Conservation (phyloP, 1,284 basidiomycete genomes). For the Polyporus tsugae region DNA sequence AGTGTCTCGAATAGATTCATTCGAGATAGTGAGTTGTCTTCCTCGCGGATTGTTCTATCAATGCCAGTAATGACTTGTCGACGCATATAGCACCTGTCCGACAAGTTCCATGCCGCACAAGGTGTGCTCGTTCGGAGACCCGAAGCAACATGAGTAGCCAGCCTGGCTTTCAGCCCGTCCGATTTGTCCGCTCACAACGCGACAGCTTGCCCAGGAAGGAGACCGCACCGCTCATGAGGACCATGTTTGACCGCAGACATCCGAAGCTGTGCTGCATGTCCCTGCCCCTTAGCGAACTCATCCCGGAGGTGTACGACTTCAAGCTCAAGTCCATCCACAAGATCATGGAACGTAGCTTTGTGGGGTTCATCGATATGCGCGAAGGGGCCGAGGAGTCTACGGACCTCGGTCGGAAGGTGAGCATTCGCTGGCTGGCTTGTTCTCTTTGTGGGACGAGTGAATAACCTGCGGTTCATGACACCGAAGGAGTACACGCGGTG, state of each 20-base stretch:
- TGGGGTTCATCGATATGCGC: constrained; percentile 50
- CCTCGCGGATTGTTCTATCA: no score
- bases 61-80: not conserved
- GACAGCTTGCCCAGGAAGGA: constrained; percentile 44
- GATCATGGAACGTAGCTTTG: constrained; percentile 38
- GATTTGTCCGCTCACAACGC: not conserved
- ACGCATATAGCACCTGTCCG: constrained; percentile 46
- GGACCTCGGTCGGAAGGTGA: constrained; percentile 54
- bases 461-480: constrained; percentile 45
- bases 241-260: constrained; percentile 56
- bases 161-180: not conserved
- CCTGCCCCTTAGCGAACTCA: constrained; percentile 53
- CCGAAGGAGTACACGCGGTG: constrained; percentile 47
- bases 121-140: constrained; percentile 55
- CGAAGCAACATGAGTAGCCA: constrained; percentile 52
- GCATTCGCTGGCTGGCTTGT: constrained; percentile 10
- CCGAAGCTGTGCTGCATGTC: constrained; percentile 56
- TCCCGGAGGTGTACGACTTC: constrained; percentile 54
- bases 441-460: not conserved
- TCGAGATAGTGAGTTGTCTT: constrained; percentile 25
- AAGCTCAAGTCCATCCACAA: constrained; percentile 48
- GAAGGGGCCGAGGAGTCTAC: constrained; percentile 46
- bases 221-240: constrained; percentile 45
- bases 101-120: constrained; percentile 43
- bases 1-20: constrained; percentile 54